Evolutionary conservation across 768 basidiomycete genomes (phyloP), one percentile per base, ranked within the genome.

Genomic region (Boletus tomentosulus): DNA sequence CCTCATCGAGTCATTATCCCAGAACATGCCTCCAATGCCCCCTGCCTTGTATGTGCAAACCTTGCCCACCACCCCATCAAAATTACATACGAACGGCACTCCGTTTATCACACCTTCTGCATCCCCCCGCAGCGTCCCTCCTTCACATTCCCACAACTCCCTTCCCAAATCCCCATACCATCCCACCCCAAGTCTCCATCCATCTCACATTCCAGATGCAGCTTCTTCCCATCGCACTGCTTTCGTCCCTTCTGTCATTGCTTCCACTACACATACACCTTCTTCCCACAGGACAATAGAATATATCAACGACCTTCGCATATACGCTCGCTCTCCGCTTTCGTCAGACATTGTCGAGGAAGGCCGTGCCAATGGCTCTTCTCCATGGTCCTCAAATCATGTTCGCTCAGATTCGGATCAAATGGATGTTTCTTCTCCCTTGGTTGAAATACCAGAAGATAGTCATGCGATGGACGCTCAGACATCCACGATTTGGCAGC

Each of bases 1-100:
- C 76, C 83, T 98, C 53, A 79, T 79, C 54, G 91, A 97, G 71
- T 91, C 88, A 12, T 74, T 76, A 56, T 82, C 80, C 34, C 78
- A 82, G 46, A 86, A 86, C 59, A 76, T 81, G 61, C 83, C 86
- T 22, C 84, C 84, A 19, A 72, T 84, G 57, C 84, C 85, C 51
- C 72, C 81, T 27, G 77, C 78, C 39, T 66, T 82, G 48, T 76
- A 74, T 53, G 64, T 71, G 22, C 71, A 79, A 47, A 69, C 72
- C 30, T 69, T 66, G 55, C 70, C 62, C 68, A 71, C 55, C 64
- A 59, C 66, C 60, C 41, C 74, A 64, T 50, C 73, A 67, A 66
- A 74, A 76, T 53, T 66, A 66, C 55, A 70, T 58, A 58, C 57
- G 63, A 62, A 74, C 67, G 58, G 64, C 49, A 56, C 69, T n/a